These are phyloP conservation scores for Sarocladium brachiariae DNA, from an alignment of 2,329 filamentous ascomycete species.

Conservation along the genomic window DNA sequence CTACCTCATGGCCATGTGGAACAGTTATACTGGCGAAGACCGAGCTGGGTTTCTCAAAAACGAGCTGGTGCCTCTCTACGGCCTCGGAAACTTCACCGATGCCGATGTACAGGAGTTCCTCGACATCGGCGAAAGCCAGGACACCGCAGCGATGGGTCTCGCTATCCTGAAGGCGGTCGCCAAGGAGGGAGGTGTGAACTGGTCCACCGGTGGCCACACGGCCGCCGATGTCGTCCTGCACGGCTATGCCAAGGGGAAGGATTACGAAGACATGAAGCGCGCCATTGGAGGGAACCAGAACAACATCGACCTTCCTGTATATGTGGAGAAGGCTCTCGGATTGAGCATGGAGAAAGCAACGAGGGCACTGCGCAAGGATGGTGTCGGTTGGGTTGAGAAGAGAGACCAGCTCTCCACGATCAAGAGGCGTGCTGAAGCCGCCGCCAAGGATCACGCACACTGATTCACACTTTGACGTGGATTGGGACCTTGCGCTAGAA, in stretches of 20 bases:
- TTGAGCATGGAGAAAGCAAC: slow-evolving; percentile 18
- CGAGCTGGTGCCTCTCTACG: slow-evolving; percentile 15
- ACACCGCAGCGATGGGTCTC: slow-evolving; percentile 11
- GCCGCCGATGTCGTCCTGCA: slow-evolving; percentile 18
- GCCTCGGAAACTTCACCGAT: slow-evolving; percentile 14
- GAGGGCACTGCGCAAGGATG: slow-evolving; percentile 16
- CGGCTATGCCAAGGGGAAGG: slow-evolving; percentile 14
- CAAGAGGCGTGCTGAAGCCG: slow-evolving; percentile 12
- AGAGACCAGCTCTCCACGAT: slow-evolving; percentile 14
- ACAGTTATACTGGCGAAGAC: slow-evolving; percentile 15
- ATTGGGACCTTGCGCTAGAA: too few species aligned
- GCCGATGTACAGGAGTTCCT: slow-evolving; percentile 11
- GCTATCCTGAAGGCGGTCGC: slow-evolving; percentile 13
- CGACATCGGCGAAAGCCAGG: slow-evolving; percentile 10
- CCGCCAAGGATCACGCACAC: slow-evolving; percentile 11
- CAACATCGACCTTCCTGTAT: slow-evolving; percentile 20
- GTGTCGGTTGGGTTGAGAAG: slow-evolving; percentile 19
- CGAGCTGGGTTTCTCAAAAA: slow-evolving; percentile 12
- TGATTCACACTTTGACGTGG: background rate
- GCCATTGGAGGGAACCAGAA: slow-evolving; percentile 18
- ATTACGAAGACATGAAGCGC: slow-evolving; percentile 12
- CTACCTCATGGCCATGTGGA: slow-evolving; percentile 12
- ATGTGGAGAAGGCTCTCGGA: slow-evolving; percentile 19
- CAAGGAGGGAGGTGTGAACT: slow-evolving; percentile 14
- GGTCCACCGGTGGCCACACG: slow-evolving; percentile 17